Base-by-base conservation (phyloP, 305 asterid genomes). In the Fraxinus angustifolia region DNA sequence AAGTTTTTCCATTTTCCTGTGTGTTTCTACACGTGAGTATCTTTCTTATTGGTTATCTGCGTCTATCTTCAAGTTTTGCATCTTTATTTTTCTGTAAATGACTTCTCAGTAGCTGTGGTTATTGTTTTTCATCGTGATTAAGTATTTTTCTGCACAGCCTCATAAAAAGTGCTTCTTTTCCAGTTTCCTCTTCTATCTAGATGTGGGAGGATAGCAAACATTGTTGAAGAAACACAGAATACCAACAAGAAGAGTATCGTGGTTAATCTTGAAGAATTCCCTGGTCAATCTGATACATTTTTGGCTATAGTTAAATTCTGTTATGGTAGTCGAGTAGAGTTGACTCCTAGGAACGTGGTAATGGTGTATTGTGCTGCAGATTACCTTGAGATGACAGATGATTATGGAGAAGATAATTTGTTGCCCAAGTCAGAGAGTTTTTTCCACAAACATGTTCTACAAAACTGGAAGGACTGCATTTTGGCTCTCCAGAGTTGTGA, bases 141-240 rank as follows among this genome's bases (percentile, higher is more conserved):
- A 48, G 58, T 48, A 19, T 48, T 16, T 48, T 48, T 48, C 58
- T 14, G 17, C 58, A 48, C 58, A 14, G 58, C 21, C 58, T 48
- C 58, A 16, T 48, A 45, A 74, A n/a, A 72, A 45, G 36, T 84
- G 83, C 73, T 33, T 84, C 23, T 38, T 83, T 34, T 53, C 62
- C 92, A 96, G 99, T 96, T 96, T 87, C 99, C 99, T 78, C 95
- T 96, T 82, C 78, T 92, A 81, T 91, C 99, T 85, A 92, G 90
- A 86, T 94, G 96, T 76, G 98, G 97, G 78, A 93, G 82, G 90
- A 90, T 96, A 85, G 90, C 90, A 70, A 84, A 90, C 72, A 82
- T 84, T 70, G 34, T 92, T 11, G 97, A 93, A 86, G 90, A 87
- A 84, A 86, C 91, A 79, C 91, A 81, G 85, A 86, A 62, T 78